Base-by-base conservation (phyloP, 2,329 filamentous ascomycete species). In the Teratosphaeria viscida region DNA sequence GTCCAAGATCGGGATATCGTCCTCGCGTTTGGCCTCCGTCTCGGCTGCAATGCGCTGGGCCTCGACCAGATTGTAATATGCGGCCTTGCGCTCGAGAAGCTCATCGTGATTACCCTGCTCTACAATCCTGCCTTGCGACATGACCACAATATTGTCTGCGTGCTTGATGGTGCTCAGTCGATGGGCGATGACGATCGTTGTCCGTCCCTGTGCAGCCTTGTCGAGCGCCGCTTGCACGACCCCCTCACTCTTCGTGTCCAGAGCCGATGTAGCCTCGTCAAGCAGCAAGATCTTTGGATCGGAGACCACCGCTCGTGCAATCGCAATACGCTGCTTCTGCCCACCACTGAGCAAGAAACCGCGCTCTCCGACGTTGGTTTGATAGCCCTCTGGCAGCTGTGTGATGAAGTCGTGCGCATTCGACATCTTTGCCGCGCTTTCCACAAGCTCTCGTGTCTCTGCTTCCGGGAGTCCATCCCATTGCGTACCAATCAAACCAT, bases 111-210 rank as follows among this genome's bases (percentile, higher is more conserved):
- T 92, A 57, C 94, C 94, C 74, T 96, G 91, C 74, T 99, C 94
- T 12, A 95, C 81, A 61, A 99, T 95, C n/a, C 81, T 78, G 12
- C 94, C 94, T 62, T 85, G 76, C 4, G 85, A 82, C 86, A 99
- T 92, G 63, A 96, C 92, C 12, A 97, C 89, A 66, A 99, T 99
- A 69, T 96, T 96, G 74, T 97, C 88, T 0, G 92, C 92, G 63
- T 91, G 86, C 74, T 86, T 91, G 77, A 99, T 96, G 5, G 94
- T 99, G 0, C 91, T 96, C 8, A 99, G 80, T 66, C 92, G 87
- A 76, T 99, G 94, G 52, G 94, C 94, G 73, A 99, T 97, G 6
- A 92, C 89, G 67, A 97, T 96, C 2, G 94, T 97, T 0, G 94
- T 99, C 58, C 94, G 84, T 27, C 92, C 92, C 63, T 88, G 82